Evolutionary conservation across 176 grass and related monocot species (phyloP), one percentile per base, ranked within the genome.

Genomic region (Alopecurus myosuroides): DNA sequence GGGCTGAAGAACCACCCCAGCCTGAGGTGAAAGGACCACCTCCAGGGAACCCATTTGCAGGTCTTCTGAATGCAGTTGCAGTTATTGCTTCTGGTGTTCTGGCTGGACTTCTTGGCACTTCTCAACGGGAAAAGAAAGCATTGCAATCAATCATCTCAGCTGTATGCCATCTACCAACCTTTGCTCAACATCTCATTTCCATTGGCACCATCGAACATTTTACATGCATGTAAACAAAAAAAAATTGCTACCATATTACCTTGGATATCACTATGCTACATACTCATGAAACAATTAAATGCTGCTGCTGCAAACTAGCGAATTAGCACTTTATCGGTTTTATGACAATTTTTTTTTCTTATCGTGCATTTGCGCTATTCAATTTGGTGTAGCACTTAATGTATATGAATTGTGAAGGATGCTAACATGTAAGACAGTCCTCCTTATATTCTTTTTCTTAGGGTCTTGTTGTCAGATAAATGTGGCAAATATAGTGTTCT

Each of bases 71-170:
- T 88, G 78, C 49, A 65, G 61, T 96, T 79, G 93, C 91, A 80
- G 86, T 96, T 84, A 73, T 95, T 85, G 91, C 85, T 65, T 89
- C 93, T 44, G 97, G 93, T 75, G 85, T 96, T 89, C 85, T 99
- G 3, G 84, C 89, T 89, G 93, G 91, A 84, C 68, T 99, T 87
- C 88, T 95, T 88, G 89, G 84, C 35, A 87, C 83, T 55, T 94
- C 91, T 82, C 91, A 88, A 78, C 86, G 88, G 81, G 97, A 96
- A 78, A 99, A 94, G 81, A 57, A 88, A 60, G 78, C 66, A 4
- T 82, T 92, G 76, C 81, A 96, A 78, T 92, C 82, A 50, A 89
- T 58, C 50, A 85, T 99, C 46, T 87, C 86, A 82, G 79, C 88
- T 79, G 93, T 99, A 96, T 88, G 88, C n/a, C 51, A 87, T 84